Conservation (phyloP, 2,329 filamentous ascomycete genomes). For the Diplocarpon mali region DNA sequence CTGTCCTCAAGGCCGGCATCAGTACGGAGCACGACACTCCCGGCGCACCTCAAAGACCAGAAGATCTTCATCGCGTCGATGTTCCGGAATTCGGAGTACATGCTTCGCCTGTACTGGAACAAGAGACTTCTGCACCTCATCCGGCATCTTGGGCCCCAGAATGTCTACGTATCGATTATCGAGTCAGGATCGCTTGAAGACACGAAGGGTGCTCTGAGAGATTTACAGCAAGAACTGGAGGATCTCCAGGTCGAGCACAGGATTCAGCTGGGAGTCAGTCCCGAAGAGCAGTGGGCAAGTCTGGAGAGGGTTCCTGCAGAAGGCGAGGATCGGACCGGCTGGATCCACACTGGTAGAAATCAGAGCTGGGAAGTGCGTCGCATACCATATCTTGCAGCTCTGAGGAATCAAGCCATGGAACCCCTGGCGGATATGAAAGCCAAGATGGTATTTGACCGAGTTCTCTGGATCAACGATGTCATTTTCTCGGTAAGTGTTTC, state of each 20-base stretch:
- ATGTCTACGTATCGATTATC: slow-evolving; percentile 56
- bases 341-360: slow-evolving; percentile 47
- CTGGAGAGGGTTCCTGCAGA: slow-evolving; percentile 10
- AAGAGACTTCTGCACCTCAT: slow-evolving; percentile 46
- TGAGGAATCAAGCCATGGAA: slow-evolving; percentile 51
- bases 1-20: slow-evolving; percentile 2
- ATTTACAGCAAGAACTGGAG: slow-evolving; percentile 44
- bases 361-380: slow-evolving; percentile 34
- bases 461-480: slow-evolving; percentile 54
- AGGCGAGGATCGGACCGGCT: slow-evolving; percentile 34
- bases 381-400: slow-evolving; percentile 55
- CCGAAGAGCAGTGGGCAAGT: slow-evolving; percentile 11
- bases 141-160: slow-evolving; percentile 45
- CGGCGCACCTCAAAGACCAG: slow-evolving; percentile 10
- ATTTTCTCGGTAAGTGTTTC: slow-evolving; percentile 39
- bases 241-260: slow-evolving; percentile 34
- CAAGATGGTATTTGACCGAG: slow-evolving; percentile 35
- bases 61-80: slow-evolving; percentile 56
- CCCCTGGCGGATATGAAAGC: slow-evolving; percentile 8
- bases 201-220: slow-evolving; percentile 48
- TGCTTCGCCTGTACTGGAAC: slow-evolving; percentile 53
- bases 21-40: slow-evolving; percentile 3
- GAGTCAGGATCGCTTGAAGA: slow-evolving; percentile 62
- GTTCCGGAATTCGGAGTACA: slow-evolving; percentile 54
- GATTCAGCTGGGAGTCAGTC: slow-evolving; percentile 10